These are phyloP conservation scores for Metschnikowia borealis DNA, from an alignment of 805 yeast genomes.

Conservation along the genomic window DNA sequence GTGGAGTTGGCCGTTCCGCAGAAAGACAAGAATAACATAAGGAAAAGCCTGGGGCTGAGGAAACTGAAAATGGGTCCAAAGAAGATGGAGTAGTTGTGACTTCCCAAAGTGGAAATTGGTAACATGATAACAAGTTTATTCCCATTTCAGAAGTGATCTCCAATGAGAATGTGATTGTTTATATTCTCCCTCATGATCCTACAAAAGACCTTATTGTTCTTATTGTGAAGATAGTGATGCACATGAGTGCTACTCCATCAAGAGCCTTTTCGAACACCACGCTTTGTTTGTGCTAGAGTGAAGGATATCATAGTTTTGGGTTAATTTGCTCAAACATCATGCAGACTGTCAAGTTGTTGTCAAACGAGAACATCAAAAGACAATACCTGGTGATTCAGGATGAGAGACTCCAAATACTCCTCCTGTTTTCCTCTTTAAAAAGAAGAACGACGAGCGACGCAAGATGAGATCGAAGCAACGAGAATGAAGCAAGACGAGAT, in stretches of 20 bases:
- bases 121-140: conserved; percentile 50
- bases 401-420: conserved; percentile 15
- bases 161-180: conserved; percentile 63
- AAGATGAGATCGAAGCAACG: too few relatives aligned
- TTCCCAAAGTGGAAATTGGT: conserved; percentile 11
- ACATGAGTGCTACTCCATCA: conserved; percentile 31
- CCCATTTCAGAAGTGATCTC: conserved; percentile 67
- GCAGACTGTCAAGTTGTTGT: conserved; percentile 24
- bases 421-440: conserved; percentile 33
- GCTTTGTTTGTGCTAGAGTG: conserved; percentile 52
- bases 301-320: conserved; percentile 54
- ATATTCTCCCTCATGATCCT: conserved; percentile 48
- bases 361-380: conserved; percentile 20
- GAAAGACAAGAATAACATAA: too few relatives aligned
- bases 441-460: too few relatives aligned
- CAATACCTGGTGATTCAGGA: conserved; percentile 20
- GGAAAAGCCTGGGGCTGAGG: too few relatives aligned
- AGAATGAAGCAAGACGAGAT: too few relatives aligned
- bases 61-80: too few relatives aligned
- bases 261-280: conserved; percentile 69
- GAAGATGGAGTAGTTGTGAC: too few relatives aligned
- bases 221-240: conserved; percentile 44
- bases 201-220: conserved; percentile 47
- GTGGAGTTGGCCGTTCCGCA: too few relatives aligned
- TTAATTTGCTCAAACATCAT: conserved; percentile 55